phyloP scores from a whole-genome alignment of 176 grass and related monocot species.

The Pontederia paniculata region DNA sequence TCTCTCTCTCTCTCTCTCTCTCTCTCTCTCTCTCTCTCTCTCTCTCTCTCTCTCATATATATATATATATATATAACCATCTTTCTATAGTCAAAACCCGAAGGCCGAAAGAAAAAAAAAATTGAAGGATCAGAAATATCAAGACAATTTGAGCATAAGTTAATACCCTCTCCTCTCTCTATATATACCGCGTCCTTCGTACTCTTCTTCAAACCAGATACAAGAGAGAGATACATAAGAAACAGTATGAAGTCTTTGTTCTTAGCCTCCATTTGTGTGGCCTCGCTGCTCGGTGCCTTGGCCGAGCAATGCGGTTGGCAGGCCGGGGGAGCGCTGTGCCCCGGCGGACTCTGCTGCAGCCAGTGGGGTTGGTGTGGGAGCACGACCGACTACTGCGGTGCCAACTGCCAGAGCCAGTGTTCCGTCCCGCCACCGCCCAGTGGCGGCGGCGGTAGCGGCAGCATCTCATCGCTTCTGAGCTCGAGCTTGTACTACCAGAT shows the following conservation, averaged over 20 bases:
- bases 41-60: too few relatives aligned
- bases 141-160: too few relatives aligned
- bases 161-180: too few relatives aligned
- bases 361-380: slow-evolving; percentile 26
- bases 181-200: too few relatives aligned
- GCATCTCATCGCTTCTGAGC: slow-evolving; percentile 24
- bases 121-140: too few relatives aligned
- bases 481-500: slow-evolving; percentile 18
- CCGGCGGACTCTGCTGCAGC: slow-evolving; percentile 41
- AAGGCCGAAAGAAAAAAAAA: too few relatives aligned
- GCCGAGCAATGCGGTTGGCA: slow-evolving; percentile 30
- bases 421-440: background rate
- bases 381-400: slow-evolving; percentile 14
- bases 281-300: background rate
- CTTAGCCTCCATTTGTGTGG: background rate
- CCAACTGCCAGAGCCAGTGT: slow-evolving; percentile 36
- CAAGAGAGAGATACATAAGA: too few relatives aligned
- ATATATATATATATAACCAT: too few relatives aligned
- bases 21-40: too few relatives aligned
- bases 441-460: slow-evolving; percentile 11
- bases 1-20: too few relatives aligned
- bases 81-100: too few relatives aligned
- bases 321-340: slow-evolving; percentile 27
- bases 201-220: too few relatives aligned
- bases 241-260: background rate